phyloP scores from a whole-genome alignment of 352 stramenopile species.

The Phytophthora sojae region DNA sequence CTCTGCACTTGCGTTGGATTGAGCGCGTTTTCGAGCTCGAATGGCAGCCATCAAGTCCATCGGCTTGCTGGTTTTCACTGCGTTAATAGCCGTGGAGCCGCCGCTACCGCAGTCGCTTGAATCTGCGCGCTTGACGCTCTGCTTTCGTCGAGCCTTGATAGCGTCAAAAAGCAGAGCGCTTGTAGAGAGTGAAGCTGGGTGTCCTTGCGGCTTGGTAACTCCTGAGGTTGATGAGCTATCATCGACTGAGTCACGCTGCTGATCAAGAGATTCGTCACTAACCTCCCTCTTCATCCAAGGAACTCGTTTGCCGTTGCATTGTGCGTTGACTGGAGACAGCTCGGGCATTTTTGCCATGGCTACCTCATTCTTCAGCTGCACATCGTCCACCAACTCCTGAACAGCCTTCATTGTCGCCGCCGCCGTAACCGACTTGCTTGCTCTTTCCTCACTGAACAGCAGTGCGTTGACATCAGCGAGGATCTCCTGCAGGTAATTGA shows the following conservation, averaged over 20 bases:
- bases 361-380: constrained; percentile 48
- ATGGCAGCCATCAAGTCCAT: constrained; percentile 75
- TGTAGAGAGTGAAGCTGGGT: constrained; percentile 17
- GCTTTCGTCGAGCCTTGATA: constrained; percentile 50
- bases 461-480: constrained; percentile 51
- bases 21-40: constrained; percentile 48
- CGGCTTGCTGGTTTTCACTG: constrained; percentile 20
- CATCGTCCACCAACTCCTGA: constrained; percentile 51
- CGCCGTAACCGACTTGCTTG: constrained; percentile 24
- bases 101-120: not conserved
- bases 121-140: constrained; percentile 16
- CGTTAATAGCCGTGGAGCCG: not conserved
- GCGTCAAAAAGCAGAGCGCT: constrained; percentile 58
- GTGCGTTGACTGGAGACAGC: constrained; percentile 6
- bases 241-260: not conserved
- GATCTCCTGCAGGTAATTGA: constrained; percentile 36
- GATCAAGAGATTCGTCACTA: not conserved
- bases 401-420: constrained; percentile 32
- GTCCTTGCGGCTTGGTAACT: not conserved
- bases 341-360: constrained; percentile 1
- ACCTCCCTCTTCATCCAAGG: constrained; percentile 39
- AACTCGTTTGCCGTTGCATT: constrained; percentile 14
- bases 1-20: constrained; percentile 15
- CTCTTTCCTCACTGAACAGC: constrained; percentile 28
- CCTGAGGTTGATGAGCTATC: not conserved